Conservation (phyloP, 139 green algal genomes). For the Monoraphidium neglectum region DNA sequence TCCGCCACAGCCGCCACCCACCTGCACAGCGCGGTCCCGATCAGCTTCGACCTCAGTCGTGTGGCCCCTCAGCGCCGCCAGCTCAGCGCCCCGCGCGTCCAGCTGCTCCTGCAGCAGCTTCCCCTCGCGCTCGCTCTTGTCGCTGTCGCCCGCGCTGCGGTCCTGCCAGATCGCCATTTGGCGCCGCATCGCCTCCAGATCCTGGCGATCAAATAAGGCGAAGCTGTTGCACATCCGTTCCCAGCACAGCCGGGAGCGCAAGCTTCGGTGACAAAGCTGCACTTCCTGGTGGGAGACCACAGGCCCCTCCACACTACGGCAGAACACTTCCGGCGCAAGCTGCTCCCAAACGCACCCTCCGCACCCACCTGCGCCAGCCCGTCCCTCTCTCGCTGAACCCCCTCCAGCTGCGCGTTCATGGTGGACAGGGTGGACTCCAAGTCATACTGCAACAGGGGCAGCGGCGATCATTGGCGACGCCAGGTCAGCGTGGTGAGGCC, state of each 20-base stretch:
- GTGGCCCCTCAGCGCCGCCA: conserved; percentile 19
- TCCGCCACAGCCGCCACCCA: background rate
- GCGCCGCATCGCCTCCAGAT: conserved; percentile 31
- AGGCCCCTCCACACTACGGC: too few species aligned
- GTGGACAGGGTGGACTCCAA: conserved; percentile 12
- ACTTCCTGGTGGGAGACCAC: too few species aligned
- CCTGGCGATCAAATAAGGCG: conserved; percentile 6
- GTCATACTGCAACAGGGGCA: too few species aligned
- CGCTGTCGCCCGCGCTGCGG: conserved; percentile 23
- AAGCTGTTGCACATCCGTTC: too few species aligned
- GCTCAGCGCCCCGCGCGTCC: conserved; percentile 32
- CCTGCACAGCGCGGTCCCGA: conserved; percentile 30
- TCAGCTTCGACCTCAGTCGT: conserved; percentile 38
- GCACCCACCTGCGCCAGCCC: conserved; percentile 24
- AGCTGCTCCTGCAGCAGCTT: conserved; percentile 41
- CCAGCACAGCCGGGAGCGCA: too few species aligned
- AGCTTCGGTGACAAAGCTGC: too few species aligned
- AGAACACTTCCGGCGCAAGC: too few species aligned
- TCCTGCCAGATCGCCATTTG: conserved; percentile 50
- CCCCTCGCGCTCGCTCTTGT: conserved; percentile 52
- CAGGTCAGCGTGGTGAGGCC: too few species aligned
- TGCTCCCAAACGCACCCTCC: too few species aligned
- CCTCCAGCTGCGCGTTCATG: conserved; percentile 19
- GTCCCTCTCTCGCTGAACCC: conserved; percentile 16
- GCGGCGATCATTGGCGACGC: too few species aligned